Evolutionary conservation across 371 early-diverging fungal species (phyloP).

Genomic region (Lichtheimia ornata): DNA sequence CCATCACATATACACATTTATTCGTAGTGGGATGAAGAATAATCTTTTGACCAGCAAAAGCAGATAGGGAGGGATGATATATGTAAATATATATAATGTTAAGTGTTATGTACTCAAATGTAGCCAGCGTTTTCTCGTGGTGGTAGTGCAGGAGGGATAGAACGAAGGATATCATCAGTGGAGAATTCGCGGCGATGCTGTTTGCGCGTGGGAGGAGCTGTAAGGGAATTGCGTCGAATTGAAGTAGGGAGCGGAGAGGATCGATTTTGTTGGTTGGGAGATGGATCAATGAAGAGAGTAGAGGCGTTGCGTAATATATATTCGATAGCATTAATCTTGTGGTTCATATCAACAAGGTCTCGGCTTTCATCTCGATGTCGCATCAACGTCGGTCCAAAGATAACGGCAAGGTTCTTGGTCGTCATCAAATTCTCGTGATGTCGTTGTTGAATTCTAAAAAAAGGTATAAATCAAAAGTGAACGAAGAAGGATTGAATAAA

Average conservation of each 20-base stretch:
- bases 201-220: not conserved
- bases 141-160: conserved; percentile 35
- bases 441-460: conserved; percentile 50
- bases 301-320: conserved; percentile 55
- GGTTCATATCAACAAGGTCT: conserved; percentile 80
- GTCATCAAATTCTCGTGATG: conserved; percentile 82
- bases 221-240: conserved; percentile 10
- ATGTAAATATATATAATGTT: not conserved
- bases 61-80: not conserved
- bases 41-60: too few species aligned
- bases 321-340: conserved; percentile 75
- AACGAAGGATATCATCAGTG: conserved; percentile 14
- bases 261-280: conserved; percentile 14
- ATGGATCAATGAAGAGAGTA: conserved; percentile 24
- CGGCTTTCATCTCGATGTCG: conserved; percentile 62
- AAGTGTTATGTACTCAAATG: conserved; percentile 24
- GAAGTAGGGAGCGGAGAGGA: conserved; percentile 18
- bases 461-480: too few species aligned
- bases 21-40: too few species aligned
- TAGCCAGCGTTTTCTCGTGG: conserved; percentile 43
- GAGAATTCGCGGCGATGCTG: conserved; percentile 33
- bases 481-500: too few species aligned
- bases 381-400: conserved; percentile 93
- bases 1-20: too few species aligned
- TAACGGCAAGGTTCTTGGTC: conserved; percentile 85